Percentiles rank a stretch among this genome's conserved stretches.
Evolutionary conservation across 108 stramenopile genomes (phyloP).

Genomic region (Cyclotella distinguenda): DNA sequence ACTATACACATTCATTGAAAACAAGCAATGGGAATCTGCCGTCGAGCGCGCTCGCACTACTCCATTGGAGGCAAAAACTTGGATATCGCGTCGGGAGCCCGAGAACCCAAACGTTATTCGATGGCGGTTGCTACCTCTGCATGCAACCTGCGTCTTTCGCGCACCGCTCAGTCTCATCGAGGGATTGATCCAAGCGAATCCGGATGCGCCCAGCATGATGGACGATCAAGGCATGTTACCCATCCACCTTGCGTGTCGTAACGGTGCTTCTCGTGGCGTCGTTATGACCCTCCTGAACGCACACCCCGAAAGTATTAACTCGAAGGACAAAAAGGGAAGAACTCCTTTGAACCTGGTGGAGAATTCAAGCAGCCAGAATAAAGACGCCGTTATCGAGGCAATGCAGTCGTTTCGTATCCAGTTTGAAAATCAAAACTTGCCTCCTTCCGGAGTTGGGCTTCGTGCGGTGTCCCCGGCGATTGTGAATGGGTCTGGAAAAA

Average conservation of each 20-base stretch:
- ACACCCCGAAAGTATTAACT: conserved; percentile 62
- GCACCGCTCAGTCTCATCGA: conserved; percentile 77
- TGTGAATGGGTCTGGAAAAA: background rate
- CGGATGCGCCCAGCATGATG: conserved; percentile 72
- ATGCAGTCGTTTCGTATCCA: conserved; percentile 63
- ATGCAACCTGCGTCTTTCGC: conserved; percentile 79
- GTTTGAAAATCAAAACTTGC: conserved; percentile 25
- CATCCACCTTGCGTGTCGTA: conserved; percentile 83
- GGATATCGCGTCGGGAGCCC: conserved; percentile 74
- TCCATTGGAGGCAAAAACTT: conserved; percentile 74
- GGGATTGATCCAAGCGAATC: conserved; percentile 68
- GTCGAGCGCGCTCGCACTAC: conserved; percentile 59
- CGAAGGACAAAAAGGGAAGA: conserved; percentile 80
- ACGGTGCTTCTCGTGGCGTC: conserved; percentile 85
- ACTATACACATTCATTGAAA: conserved; percentile 80
- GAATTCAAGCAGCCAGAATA: conserved; percentile 70
- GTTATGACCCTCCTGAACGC: conserved; percentile 71
- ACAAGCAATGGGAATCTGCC: conserved; percentile 82
- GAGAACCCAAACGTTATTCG: conserved; percentile 52
- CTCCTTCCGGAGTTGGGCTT: conserved; percentile 17
- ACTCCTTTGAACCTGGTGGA: conserved; percentile 73
- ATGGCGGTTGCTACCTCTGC: conserved; percentile 81
- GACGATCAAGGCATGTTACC: conserved; percentile 92
- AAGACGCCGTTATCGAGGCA: conserved; percentile 69
- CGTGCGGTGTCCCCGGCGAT: conserved; percentile 29